Evolutionary conservation across 805 yeast genomes (phyloP).

Genomic region (Yarrowia phangngaensis): DNA sequence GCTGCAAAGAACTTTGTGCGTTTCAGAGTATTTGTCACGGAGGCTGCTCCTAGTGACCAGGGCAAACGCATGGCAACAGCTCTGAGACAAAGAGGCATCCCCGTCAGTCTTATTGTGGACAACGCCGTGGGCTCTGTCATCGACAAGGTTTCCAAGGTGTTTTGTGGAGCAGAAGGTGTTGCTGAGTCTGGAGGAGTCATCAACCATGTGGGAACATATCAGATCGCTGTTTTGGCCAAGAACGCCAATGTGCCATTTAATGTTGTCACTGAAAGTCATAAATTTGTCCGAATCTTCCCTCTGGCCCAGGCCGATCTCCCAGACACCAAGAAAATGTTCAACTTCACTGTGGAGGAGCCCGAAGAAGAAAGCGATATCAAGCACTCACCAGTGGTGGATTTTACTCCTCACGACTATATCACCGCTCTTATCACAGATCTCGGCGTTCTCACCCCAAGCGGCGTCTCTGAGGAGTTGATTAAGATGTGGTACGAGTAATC

Average conservation of each 20-base stretch:
- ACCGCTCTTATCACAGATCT: conserved; percentile 94
- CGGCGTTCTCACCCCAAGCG: conserved; percentile 95
- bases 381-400: conserved; percentile 69
- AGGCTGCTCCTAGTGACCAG: conserved; percentile 79
- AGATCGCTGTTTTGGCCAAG: conserved; percentile 87
- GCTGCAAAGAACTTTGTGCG: conserved; percentile 78
- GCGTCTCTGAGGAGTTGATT: conserved; percentile 96
- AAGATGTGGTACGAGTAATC: conserved; percentile 91
- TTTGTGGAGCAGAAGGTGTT: conserved; percentile 98
- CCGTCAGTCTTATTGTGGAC: conserved; percentile 84
- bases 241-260: conserved; percentile 89
- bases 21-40: conserved; percentile 88
- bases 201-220: conserved; percentile 87
- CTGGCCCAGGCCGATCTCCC: conserved; percentile 90
- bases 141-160: conserved; percentile 84
- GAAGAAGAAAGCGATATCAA: conserved; percentile 39
- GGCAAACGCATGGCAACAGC: conserved; percentile 68
- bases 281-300: conserved; percentile 94
- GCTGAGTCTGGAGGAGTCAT: conserved; percentile 98
- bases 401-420: conserved; percentile 91
- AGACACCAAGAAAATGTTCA: conserved; percentile 46
- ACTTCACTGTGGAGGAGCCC: conserved; percentile 39
- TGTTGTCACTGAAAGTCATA: conserved; percentile 91
- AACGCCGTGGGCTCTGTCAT: conserved; percentile 90
- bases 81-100: conserved; percentile 69